Evolutionary conservation across 73 alveolate species (phyloP).

Genomic region (Vitrella brassicaformis): DNA sequence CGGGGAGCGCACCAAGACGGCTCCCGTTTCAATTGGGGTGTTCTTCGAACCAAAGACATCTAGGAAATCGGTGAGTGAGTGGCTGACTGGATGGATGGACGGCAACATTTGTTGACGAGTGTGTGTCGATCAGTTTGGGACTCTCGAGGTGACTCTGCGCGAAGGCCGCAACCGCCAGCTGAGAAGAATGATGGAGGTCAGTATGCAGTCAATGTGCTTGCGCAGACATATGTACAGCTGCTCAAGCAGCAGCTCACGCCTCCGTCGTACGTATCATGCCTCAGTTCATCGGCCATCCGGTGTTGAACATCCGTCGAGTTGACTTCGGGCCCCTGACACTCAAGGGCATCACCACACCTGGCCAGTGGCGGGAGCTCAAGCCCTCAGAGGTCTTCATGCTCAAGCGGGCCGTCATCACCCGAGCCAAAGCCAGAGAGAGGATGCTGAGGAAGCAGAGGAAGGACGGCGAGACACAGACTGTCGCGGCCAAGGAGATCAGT

Average conservation of each 20-base stretch:
- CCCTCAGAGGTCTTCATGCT: neutral
- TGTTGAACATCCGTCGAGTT: neutral
- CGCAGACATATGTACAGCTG: too few relatives aligned
- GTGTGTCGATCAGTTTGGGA: too few relatives aligned
- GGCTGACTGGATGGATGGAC: too few relatives aligned
- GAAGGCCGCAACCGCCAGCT: neutral
- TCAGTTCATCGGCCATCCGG: neutral
- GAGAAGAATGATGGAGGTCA: neutral
- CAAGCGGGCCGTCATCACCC: neutral
- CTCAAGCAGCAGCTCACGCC: too few relatives aligned
- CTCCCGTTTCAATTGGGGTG: neutral
- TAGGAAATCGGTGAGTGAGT: neutral
- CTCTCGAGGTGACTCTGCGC: neutral
- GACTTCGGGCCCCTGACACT: neutral
- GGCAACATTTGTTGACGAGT: too few relatives aligned
- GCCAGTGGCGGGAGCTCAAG: neutral
- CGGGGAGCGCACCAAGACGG: neutral
- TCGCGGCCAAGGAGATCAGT: too few relatives aligned
- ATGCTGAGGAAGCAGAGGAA: too few relatives aligned
- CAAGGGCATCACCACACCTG: too few relatives aligned
- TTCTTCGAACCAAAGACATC: neutral
- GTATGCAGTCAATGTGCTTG: too few relatives aligned
- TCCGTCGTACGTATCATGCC: too few relatives aligned
- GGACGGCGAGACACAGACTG: too few relatives aligned
- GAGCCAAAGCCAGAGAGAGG: too few relatives aligned